Percentiles rank a stretch among this genome's conserved stretches.
phyloP scores from a whole-genome alignment of 2,329 filamentous ascomycete genomes.

The Phoma sp. region DNA sequence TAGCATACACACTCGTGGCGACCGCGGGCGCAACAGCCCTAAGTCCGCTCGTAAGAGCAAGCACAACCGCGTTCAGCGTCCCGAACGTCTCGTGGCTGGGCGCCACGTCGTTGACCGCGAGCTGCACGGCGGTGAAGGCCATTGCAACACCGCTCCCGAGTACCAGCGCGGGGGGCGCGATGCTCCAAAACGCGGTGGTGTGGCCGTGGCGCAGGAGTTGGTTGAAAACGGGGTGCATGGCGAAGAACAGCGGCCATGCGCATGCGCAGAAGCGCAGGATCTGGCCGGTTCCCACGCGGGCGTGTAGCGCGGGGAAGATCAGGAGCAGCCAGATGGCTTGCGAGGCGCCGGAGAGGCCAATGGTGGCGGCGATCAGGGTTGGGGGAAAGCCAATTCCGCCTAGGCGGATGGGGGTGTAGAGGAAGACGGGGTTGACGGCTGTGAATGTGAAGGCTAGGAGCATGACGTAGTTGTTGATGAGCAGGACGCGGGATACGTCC shows the following conservation, averaged over 20 bases:
- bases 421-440: conserved; percentile 71
- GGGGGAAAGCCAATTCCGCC: conserved; percentile 72
- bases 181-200: conserved; percentile 63
- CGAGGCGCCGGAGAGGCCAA: conserved; percentile 67
- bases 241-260: conserved; percentile 70
- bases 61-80: conserved; percentile 72
- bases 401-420: conserved; percentile 66
- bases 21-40: conserved; percentile 70
- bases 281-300: conserved; percentile 68
- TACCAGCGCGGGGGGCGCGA: conserved; percentile 53
- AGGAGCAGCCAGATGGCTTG: conserved; percentile 76
- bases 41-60: conserved; percentile 67
- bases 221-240: conserved; percentile 61
- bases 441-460: conserved; percentile 75
- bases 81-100: conserved; percentile 70
- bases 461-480: conserved; percentile 70
- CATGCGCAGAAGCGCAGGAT: conserved; percentile 65
- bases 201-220: conserved; percentile 59
- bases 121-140: conserved; percentile 74
- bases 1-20: conserved; percentile 71
- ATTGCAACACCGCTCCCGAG: conserved; percentile 71
- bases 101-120: conserved; percentile 75
- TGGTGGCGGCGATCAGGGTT: conserved; percentile 68
- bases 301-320: conserved; percentile 72
- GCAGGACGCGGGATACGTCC: conserved; percentile 70